phyloP scores from a whole-genome alignment of 1,284 basidiomycete species.

The Trichosporon sp. region DNA sequence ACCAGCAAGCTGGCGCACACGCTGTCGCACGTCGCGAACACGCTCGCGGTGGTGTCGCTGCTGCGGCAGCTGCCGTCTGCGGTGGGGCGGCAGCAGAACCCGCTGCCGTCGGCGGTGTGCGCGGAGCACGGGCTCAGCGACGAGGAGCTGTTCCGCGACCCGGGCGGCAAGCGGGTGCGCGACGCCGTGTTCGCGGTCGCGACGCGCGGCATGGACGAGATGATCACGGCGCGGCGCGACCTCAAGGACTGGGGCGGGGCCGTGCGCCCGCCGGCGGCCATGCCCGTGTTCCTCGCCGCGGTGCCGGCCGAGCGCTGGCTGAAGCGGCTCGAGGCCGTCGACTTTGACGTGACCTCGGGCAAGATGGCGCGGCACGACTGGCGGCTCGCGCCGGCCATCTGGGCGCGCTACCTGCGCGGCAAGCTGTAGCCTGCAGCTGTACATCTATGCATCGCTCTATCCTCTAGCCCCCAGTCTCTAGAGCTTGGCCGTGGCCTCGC shows the following conservation, averaged over 20 bases:
- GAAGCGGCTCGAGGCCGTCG: slow-evolving; percentile 64
- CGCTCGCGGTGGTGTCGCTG: slow-evolving; percentile 54
- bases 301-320: slow-evolving; percentile 70
- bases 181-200: slow-evolving; percentile 84
- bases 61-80: slow-evolving; percentile 74
- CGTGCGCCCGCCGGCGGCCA: slow-evolving; percentile 59
- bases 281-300: slow-evolving; percentile 73
- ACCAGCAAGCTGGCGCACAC: slow-evolving; percentile 65
- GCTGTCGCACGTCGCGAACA: slow-evolving; percentile 54
- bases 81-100: slow-evolving; percentile 62
- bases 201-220: slow-evolving; percentile 82
- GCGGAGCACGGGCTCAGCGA: slow-evolving; percentile 74
- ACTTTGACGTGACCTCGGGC: slow-evolving; percentile 78
- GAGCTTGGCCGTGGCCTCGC: not conserved
- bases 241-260: slow-evolving; percentile 62
- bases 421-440: slow-evolving; percentile 37
- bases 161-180: slow-evolving; percentile 36
- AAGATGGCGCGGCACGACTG: slow-evolving; percentile 70
- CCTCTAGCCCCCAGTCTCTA: not conserved
- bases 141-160: slow-evolving; percentile 77
- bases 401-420: slow-evolving; percentile 58
- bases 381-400: slow-evolving; percentile 79
- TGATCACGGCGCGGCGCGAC: slow-evolving; percentile 75
- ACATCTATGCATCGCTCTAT: not conserved
- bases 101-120: slow-evolving; percentile 79